Base-by-base conservation (phyloP, 1,284 basidiomycete genomes). In the Apiotrichum mycotoxinovorans region DNA sequence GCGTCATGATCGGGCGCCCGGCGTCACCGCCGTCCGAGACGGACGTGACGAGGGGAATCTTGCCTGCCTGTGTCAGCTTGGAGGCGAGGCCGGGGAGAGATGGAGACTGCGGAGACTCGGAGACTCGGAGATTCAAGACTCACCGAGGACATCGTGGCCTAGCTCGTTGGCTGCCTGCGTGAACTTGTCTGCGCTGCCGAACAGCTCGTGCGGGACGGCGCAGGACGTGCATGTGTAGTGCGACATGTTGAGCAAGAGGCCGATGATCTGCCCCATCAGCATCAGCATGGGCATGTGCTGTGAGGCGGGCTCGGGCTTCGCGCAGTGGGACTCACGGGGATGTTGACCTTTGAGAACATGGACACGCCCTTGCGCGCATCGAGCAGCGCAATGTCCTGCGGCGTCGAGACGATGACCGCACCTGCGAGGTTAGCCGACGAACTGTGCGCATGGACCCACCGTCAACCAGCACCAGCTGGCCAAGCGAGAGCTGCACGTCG, bases 321-420 rank as follows among this genome's bases (percentile, higher is more conserved):
- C 30, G n/a, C 22, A 8, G 15, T 37, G 15, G 9, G 8, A 65
- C 77, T 56, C 49, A 94, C 92, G 0, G 94, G 94, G 1, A 97
- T 87, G 22, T 83, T 82, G 22, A 97, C 83, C 76, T 97, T 98
- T 54, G 85, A 83, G 71, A 98, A 89, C 91, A 97, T 97, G 15
- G 87, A 82, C 15, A 98, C 88, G 0, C 96, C 94, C 67, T 96
- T 95, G 51, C 89, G 83, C 1, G 94, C 92, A 70, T 98, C 95
- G 10, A 89, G 82, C 8, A 98, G 82, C 2, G 95, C 90, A 15
- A 98, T 89, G 67, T 96, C 88, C 74, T 98, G 96, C 0, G 95
- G 95, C 4, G 96, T 98, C 2, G 91, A 94, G 1, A 98, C 88
- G 54, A 97, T 90, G 3, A 97, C 85, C 0, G 89, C 85, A 23